phyloP scores from a whole-genome alignment of 768 basidiomycete species.

The Fibroporia radiculosa region DNA sequence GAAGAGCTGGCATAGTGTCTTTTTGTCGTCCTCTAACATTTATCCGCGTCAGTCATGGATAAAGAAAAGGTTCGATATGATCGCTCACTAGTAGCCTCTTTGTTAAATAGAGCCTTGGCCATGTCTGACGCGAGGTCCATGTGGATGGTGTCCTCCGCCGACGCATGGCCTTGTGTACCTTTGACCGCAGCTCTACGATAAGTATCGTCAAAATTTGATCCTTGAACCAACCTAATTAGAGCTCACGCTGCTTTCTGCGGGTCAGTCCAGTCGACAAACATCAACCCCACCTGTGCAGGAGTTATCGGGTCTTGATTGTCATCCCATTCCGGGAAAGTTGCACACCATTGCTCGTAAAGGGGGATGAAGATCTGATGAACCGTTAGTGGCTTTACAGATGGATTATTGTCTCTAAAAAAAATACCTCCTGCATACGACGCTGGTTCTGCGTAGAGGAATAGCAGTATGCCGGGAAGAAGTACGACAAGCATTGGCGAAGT shows the following conservation, averaged over 20 bases:
- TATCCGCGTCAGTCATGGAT: neutral
- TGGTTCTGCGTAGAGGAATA: constrained; percentile 76
- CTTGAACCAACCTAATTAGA: constrained; percentile 8
- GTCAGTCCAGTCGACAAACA: constrained; percentile 87
- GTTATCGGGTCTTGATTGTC: constrained; percentile 69
- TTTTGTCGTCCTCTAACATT: constrained; percentile 36
- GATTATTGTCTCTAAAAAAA: constrained; percentile 22
- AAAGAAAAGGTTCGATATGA: neutral
- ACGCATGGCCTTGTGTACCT: constrained; percentile 32
- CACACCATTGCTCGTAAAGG: constrained; percentile 53
- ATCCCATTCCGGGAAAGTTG: constrained; percentile 55
- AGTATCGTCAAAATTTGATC: neutral
- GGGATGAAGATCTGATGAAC: constrained; percentile 56
- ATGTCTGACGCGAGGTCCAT: constrained; percentile 50
- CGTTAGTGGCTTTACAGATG: neutral
- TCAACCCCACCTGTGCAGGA: constrained; percentile 63
- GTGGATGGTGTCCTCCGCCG: constrained; percentile 37
- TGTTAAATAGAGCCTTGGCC: constrained; percentile 39
- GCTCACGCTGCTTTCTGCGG: constrained; percentile 61
- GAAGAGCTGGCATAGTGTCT: constrained; percentile 39
- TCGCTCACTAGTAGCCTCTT: constrained; percentile 39
- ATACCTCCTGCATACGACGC: constrained; percentile 57
- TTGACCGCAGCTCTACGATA: constrained; percentile 21
- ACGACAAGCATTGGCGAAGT: constrained; percentile 77
- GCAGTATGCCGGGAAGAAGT: constrained; percentile 83